Conservation (phyloP, 2,329 filamentous ascomycete genomes). For the Akanthomyces uredinophilus region DNA sequence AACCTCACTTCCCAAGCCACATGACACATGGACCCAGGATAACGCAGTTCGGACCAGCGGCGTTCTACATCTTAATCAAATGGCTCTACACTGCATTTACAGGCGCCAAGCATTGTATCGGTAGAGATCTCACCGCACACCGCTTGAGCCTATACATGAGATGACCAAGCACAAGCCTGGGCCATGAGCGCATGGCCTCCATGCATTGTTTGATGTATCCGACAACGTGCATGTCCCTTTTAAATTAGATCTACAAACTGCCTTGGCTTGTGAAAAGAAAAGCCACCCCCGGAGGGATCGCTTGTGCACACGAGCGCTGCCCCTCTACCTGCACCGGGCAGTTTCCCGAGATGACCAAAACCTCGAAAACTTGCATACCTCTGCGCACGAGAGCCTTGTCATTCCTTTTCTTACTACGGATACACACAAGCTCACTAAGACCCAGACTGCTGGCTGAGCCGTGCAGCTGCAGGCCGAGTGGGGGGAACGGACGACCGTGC, state of each 20-base stretch:
- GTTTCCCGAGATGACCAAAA: not conserved
- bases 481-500: not conserved
- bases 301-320: not conserved
- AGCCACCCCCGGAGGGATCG: not conserved
- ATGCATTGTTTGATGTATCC: not conserved
- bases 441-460: not conserved
- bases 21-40: too few relatives aligned
- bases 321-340: not conserved
- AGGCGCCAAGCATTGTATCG: too few relatives aligned
- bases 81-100: too few relatives aligned
- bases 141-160: too few relatives aligned
- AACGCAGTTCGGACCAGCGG: too few relatives aligned
- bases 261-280: not conserved
- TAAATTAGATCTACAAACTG: not conserved
- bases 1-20: too few relatives aligned
- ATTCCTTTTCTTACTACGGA: not conserved
- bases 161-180: too few relatives aligned
- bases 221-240: not conserved
- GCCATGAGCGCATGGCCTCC: too few relatives aligned
- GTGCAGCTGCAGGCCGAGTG: not conserved
- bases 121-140: too few relatives aligned
- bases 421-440: not conserved
- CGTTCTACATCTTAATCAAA: too few relatives aligned
- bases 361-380: not conserved
- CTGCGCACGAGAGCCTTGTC: not conserved